Base-by-base conservation (phyloP, 2,329 filamentous ascomycete genomes). In the Monilinia laxa region DNA sequence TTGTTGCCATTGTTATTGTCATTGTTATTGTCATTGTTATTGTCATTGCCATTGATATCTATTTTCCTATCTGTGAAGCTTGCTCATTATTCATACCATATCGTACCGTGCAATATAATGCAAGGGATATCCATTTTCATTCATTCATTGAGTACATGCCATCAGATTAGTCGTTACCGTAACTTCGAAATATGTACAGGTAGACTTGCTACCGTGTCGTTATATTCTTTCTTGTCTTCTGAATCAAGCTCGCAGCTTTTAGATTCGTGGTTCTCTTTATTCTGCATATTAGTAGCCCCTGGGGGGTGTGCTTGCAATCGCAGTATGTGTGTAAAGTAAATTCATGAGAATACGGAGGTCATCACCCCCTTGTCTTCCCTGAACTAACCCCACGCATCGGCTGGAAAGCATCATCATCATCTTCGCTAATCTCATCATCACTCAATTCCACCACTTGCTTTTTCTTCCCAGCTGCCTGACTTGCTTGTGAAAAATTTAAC, bases 361-460 rank as follows among this genome's bases (percentile, higher is more conserved):
- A 52, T 20, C 64, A 53, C 38, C 55, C 7, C 10, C 56, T 20
- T 10, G 23, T 20, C 35, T 23, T 62, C 40, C 64, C 56, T 20
- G 58, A 53, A 35, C 40, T 38, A 65, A 38, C n/a, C 7, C 23
- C 31, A 31, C 70, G 72, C 64, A 73, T 69, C 4, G 73, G 73
- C 75, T 88, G 85, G 75, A 89, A 89, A 0, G 81, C 81, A 75
- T 87, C 84, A 54, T 87, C 64, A 60, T 53, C 55, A 47, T 59
- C 58, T 23, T 87, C 85, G 0, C 83, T 85, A 55, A 89, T 87
- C 75, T 88, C 86, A 73, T 89, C 87, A 67, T 88, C 86, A 68
- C 86, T 89, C 64, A 88, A 83, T 73, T 88, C 85, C n/a, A 81
- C 79, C 49, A 81, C 79, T 45, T 70, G 28, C n/a, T 62, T 62